A percentile compares a stretch with the other conserved stretches of the same genome.
phyloP scores from a whole-genome alignment of 306 rosid species.

The Sicyos baderoa region DNA sequence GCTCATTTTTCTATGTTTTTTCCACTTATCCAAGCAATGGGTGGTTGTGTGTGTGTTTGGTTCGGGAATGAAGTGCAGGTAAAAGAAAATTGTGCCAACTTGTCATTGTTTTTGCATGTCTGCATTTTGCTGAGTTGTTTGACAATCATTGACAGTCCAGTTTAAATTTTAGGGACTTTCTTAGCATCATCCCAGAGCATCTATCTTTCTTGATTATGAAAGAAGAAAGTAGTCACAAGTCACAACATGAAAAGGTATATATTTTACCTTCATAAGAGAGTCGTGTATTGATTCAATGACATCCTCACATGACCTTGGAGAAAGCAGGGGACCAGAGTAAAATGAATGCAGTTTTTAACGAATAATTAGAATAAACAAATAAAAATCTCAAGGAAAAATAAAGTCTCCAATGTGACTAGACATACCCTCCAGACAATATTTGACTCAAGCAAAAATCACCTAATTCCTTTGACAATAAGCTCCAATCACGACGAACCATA shows the following conservation, averaged over 20 bases:
- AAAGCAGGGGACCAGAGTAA: slow-evolving; percentile 5
- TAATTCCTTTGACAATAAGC: slow-evolving; percentile 77
- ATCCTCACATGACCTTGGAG: slow-evolving; percentile 76
- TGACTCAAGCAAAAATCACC: slow-evolving; percentile 91
- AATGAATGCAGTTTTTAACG: slow-evolving; percentile 18
- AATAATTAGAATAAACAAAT: slow-evolving; percentile 17
- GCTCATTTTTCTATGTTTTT: background rate
- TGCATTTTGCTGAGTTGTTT: background rate
- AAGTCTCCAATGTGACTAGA: slow-evolving; percentile 3
- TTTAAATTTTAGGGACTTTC: background rate
- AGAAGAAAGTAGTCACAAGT: slow-evolving; percentile 12
- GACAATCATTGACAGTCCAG: background rate
- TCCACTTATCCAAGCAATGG: background rate
- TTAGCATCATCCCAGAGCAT: background rate
- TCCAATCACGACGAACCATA: slow-evolving; percentile 98
- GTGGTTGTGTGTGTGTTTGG: background rate
- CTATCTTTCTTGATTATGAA: too few relatives aligned
- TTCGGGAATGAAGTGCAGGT: background rate
- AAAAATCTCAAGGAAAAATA: background rate
- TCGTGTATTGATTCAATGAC: slow-evolving; percentile 86
- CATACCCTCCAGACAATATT: slow-evolving; percentile 94
- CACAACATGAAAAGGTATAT: slow-evolving; percentile 19
- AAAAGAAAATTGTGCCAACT: background rate
- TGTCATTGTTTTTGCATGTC: background rate
- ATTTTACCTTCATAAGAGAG: slow-evolving; percentile 66